These are phyloP conservation scores for Berberis thunbergii DNA, from an alignment of 164 flowering plant genomes.

Conservation along the genomic window DNA sequence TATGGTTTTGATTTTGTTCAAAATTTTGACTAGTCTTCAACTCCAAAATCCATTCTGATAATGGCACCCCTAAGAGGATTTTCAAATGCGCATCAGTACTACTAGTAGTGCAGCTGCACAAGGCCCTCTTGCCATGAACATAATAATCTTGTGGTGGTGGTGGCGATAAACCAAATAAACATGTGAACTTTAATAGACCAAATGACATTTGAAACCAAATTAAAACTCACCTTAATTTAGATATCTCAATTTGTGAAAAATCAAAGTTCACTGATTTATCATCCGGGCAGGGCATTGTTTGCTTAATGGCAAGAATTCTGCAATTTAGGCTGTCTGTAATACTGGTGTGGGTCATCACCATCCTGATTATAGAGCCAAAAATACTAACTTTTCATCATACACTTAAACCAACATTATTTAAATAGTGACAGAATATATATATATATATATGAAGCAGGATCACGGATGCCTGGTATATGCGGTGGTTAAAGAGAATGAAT, in stretches of 20 bases:
- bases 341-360: conserved; percentile 36
- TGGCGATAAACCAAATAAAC: background rate
- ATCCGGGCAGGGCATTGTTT: conserved; percentile 20
- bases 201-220: background rate
- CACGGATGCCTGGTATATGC: no score
- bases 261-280: conserved; percentile 36
- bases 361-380: conserved; percentile 28
- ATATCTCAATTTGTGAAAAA: conserved; percentile 70
- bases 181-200: background rate
- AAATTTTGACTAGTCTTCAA: no score
- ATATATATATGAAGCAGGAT: no score
- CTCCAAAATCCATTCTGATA: no score
- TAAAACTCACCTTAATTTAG: conserved; percentile 35
- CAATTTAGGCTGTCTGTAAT: conserved; percentile 47
- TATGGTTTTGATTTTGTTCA: no score
- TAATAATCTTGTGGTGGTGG: background rate
- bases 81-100: no score
- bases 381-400: background rate
- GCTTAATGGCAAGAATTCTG: conserved; percentile 72
- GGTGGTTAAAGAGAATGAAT: no score
- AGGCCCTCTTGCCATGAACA: no score
- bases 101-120: no score
- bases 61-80: no score
- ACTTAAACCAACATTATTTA: background rate
- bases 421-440: no score